Evolutionary conservation across 306 rosid species (phyloP).

Genomic region (Parietaria judaica): DNA sequence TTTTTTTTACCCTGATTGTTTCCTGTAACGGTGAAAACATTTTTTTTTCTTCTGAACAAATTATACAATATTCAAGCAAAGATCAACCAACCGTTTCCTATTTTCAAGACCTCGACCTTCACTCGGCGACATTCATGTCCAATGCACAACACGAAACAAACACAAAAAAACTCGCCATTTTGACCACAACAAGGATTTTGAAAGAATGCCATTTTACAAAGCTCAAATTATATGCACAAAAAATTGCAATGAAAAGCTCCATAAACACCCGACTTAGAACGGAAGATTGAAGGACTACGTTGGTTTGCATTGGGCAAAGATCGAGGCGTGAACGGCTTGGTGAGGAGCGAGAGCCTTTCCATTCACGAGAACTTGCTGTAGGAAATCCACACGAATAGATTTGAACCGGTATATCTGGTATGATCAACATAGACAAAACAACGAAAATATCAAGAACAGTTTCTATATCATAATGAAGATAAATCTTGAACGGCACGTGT

Average conservation of each 20-base stretch:
- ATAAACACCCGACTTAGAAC: too few species aligned
- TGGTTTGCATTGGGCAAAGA: conserved; percentile 84
- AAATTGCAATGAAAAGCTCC: neutral
- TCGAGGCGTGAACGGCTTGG: conserved; percentile 54
- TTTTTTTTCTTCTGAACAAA: too few species aligned
- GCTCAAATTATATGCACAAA: conserved; percentile 15
- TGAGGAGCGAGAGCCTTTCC: conserved; percentile 64
- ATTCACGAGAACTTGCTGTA: conserved; percentile 74
- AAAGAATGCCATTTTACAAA: neutral
- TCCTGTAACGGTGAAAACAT: too few species aligned
- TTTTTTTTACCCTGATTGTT: too few species aligned
- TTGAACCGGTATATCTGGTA: conserved; percentile 66
- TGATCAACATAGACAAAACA: conserved; percentile 8
- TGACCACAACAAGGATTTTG: too few species aligned
- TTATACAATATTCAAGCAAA: too few species aligned
- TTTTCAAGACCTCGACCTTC: too few species aligned
- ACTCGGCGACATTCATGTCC: too few species aligned
- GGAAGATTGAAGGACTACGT: conserved; percentile 49
- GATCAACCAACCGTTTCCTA: too few species aligned
- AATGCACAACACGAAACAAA: too few species aligned
- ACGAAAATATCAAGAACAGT: conserved; percentile 18
- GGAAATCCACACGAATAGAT: conserved; percentile 78
- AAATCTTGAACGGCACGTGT: neutral
- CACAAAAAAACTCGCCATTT: too few species aligned
- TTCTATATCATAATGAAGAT: neutral